A percentile compares a stretch with the other conserved stretches of the same genome.
Evolutionary conservation across 2,329 filamentous ascomycete species (phyloP).

Genomic region (Botryotinia calthae): DNA sequence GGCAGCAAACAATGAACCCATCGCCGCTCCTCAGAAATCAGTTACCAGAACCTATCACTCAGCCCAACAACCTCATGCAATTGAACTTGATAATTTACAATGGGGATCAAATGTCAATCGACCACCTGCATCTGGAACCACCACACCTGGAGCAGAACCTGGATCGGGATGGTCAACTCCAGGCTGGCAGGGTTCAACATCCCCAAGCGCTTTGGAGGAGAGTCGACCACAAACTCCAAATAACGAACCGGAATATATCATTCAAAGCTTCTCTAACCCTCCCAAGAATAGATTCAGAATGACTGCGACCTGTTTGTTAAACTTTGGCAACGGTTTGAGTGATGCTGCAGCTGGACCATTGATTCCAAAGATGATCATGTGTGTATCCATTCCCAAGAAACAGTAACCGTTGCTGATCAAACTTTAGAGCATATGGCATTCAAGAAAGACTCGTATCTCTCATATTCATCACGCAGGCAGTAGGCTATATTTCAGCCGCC

Average conservation of each 20-base stretch:
- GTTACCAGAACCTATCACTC: slow-evolving; percentile 36
- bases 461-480: slow-evolving; percentile 75
- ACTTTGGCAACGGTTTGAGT: slow-evolving; percentile 67
- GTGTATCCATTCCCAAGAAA: slow-evolving; percentile 26
- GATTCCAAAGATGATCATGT: slow-evolving; percentile 75
- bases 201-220: slow-evolving; percentile 44
- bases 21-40: slow-evolving; percentile 35
- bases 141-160: slow-evolving; percentile 24
- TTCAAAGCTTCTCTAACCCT: slow-evolving; percentile 58
- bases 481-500: slow-evolving; percentile 73
- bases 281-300: slow-evolving; percentile 71
- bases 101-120: slow-evolving; percentile 26
- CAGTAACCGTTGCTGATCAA: not conserved
- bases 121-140: slow-evolving; percentile 24
- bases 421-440: slow-evolving; percentile 3
- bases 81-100: slow-evolving; percentile 34
- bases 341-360: slow-evolving; percentile 75
- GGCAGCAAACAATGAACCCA: slow-evolving; percentile 9
- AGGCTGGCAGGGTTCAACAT: slow-evolving; percentile 30
- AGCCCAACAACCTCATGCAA: slow-evolving; percentile 29
- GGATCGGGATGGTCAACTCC: slow-evolving; percentile 20
- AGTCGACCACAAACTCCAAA: slow-evolving; percentile 52
- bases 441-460: slow-evolving; percentile 60
- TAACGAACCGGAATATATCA: slow-evolving; percentile 42
- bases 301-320: slow-evolving; percentile 61